Base-by-base conservation (phyloP, 257 asterid species). In the Cynanchum wilfordii region DNA sequence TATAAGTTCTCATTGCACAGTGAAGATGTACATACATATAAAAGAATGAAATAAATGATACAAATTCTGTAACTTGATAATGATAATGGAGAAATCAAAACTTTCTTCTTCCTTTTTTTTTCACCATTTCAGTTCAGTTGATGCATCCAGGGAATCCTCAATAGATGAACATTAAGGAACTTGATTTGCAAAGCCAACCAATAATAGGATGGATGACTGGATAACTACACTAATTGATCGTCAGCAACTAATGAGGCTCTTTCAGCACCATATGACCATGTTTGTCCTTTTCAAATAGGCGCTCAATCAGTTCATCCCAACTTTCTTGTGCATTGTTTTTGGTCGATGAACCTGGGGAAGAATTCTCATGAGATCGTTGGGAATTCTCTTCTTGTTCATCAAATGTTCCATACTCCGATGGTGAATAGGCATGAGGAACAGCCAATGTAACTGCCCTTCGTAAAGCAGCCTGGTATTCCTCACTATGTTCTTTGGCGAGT, bases 221-320 rank as follows among this genome's bases (percentile, higher is more conserved):
- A 63, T 62, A 63, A 64, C 45, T 67, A 54, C 67, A 62, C 27
- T 5, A 30, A 72, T 79, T 75, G 81, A 57, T 80, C 72, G 29
- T 66, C 56, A 5, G 8, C 77, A 7, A 51, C 57, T 51, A 51
- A 51, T 17, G 81, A 29, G 91, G 82, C 69, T 79, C 81, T 76
- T 78, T 87, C 70, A 88, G 86, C 69, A 82, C 73, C 74, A 83
- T 71, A 68, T 72, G 87, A 72, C 96, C 92, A 11, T 87, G 81
- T 19, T 86, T 88, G 27, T 88, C 96, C 77, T 88, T 90, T 44
- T 89, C 96, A 27, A 86, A 89, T 49, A 84, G 84, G 36, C 89
- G 91, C 75, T 90, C 96, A 36, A 90, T 92, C 72, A 87, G 67
- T 55, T 86, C 96, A 9, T 89, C 95, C 97, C 97, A 93, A 81